These are phyloP conservation scores for Monilinia fructigena DNA, from an alignment of 2,329 filamentous ascomycete genomes.

Conservation along the genomic window DNA sequence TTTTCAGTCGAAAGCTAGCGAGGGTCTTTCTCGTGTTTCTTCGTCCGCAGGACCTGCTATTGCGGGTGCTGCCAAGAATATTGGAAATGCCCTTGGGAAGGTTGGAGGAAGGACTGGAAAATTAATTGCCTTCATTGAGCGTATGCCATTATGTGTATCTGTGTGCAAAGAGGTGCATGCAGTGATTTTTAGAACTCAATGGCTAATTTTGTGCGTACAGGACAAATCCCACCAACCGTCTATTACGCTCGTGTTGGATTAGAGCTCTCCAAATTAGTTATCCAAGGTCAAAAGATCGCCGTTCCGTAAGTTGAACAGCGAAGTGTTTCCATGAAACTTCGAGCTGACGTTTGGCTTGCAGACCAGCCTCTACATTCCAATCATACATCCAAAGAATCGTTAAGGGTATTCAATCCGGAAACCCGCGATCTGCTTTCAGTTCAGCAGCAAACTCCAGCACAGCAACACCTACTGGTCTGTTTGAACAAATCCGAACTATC, in stretches of 20 bases:
- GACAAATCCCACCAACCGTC: conserved; percentile 77
- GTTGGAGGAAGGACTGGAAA: conserved; percentile 81
- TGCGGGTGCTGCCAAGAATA: conserved; percentile 66
- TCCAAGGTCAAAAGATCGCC: conserved; percentile 84
- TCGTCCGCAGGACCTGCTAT: conserved; percentile 78
- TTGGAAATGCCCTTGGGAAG: conserved; percentile 66
- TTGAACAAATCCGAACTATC: conserved; percentile 65
- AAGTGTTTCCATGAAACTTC: not conserved
- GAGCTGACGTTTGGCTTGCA: conserved; percentile 42
- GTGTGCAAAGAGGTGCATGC: conserved; percentile 1
- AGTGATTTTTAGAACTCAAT: conserved; percentile 28
- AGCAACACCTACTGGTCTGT: conserved; percentile 53
- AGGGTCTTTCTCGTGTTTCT: conserved; percentile 79
- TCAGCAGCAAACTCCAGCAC: conserved; percentile 45
- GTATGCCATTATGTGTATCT: conserved; percentile 55
- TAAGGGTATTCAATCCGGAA: conserved; percentile 59
- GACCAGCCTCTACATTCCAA: conserved; percentile 79
- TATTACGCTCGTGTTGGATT: conserved; percentile 91
- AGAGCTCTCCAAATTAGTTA: conserved; percentile 85
- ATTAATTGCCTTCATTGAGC: conserved; percentile 77
- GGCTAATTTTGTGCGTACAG: conserved; percentile 48
- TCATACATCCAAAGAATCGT: conserved; percentile 75
- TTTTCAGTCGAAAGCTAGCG: conserved; percentile 64
- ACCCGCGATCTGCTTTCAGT: conserved; percentile 61
- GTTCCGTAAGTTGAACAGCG: conserved; percentile 73